A percentile compares a stretch with the other conserved stretches of the same genome.
These are phyloP conservation scores for Lichtheimia corymbifera DNA, from an alignment of 371 early-diverging fungal genomes.

Conservation along the genomic window DNA sequence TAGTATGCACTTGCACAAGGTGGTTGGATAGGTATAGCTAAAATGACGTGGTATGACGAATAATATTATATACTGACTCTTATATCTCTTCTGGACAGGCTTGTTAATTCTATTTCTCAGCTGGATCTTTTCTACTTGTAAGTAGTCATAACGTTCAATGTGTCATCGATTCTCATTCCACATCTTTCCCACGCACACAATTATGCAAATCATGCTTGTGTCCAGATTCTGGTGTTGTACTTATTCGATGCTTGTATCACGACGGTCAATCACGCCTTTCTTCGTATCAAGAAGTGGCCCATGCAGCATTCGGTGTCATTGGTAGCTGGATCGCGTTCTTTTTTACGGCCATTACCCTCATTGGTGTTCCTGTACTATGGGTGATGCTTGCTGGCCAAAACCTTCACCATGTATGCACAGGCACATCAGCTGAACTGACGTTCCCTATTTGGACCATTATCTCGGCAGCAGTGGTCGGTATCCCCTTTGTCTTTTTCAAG, in stretches of 20 bases:
- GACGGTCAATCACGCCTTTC: slow-evolving; percentile 40
- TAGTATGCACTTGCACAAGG: slow-evolving; percentile 69
- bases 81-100: slow-evolving; percentile 19
- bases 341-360: slow-evolving; percentile 62
- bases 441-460: slow-evolving; percentile 64
- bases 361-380: slow-evolving; percentile 74
- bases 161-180: too few species aligned
- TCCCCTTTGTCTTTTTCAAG: slow-evolving; percentile 72
- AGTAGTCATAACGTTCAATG: not conserved
- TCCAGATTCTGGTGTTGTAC: slow-evolving; percentile 24
- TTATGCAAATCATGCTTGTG: not conserved
- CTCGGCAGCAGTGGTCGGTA: slow-evolving; percentile 58
- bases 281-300: slow-evolving; percentile 61
- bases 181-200: slow-evolving; percentile 1
- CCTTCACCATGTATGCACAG: slow-evolving; percentile 46
- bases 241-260: slow-evolving; percentile 26
- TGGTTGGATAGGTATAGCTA: slow-evolving; percentile 73
- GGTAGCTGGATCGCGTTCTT: slow-evolving; percentile 66
- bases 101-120: slow-evolving; percentile 38
- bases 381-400: slow-evolving; percentile 73
- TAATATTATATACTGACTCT: not conserved
- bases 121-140: slow-evolving; percentile 46
- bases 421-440: slow-evolving; percentile 31
- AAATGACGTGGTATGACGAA: not conserved
- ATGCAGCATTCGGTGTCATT: slow-evolving; percentile 65